These are phyloP conservation scores for Diospyros lotus DNA, from an alignment of 148 eudicot genomes.

Conservation along the genomic window DNA sequence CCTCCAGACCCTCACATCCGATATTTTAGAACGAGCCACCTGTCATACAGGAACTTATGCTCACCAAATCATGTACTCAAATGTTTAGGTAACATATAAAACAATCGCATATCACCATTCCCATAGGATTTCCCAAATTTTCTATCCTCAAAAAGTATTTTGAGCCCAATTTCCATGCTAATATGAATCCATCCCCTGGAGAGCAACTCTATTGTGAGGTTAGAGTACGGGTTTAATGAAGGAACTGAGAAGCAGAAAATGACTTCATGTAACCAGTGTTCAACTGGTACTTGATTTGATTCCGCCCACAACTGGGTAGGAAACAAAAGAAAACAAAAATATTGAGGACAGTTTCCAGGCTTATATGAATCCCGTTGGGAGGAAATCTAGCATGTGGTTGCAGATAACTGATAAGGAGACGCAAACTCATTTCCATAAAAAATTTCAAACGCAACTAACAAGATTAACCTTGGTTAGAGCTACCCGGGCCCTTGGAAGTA, in stretches of 20 bases:
- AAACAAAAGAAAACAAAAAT: no score
- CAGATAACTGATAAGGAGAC: no score
- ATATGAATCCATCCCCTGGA: no score
- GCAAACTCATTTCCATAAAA: not conserved
- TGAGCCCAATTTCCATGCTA: not conserved
- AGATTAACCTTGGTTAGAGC: constrained; percentile 76
- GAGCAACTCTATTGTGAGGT: no score
- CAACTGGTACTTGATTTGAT: no score
- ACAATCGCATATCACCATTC: not conserved
- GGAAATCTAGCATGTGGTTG: no score
- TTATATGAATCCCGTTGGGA: no score
- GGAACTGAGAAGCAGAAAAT: no score
- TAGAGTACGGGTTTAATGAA: no score
- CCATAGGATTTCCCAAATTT: not conserved
- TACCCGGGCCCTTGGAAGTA: constrained; percentile 93
- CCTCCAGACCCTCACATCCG: constrained; percentile 81
- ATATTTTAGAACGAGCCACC: constrained; percentile 89
- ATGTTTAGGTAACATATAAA: not conserved
- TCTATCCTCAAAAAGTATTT: not conserved
- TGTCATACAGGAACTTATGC: constrained; percentile 27
- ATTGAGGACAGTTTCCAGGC: no score
- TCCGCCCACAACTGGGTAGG: no score
- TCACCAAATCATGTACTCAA: not conserved
- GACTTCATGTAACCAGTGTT: not conserved
- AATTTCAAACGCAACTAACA: not conserved